Base-by-base conservation (phyloP, 179 eudicot species). In the Vitellaria paradoxa region DNA sequence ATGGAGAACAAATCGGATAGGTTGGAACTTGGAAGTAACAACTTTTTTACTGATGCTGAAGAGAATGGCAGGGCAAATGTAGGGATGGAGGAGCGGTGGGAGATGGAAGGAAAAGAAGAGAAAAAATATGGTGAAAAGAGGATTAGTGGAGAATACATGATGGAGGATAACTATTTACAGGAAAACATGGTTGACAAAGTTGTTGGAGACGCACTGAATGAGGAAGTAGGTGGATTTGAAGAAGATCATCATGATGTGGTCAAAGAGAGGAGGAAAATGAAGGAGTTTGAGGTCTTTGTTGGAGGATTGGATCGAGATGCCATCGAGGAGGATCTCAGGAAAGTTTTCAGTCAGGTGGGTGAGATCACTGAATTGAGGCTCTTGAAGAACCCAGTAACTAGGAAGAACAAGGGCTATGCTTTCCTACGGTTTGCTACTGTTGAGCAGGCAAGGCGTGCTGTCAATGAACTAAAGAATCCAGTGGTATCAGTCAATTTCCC, bases 401-500 rank as follows among this genome's bases (percentile, higher is more conserved):
- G 21, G 37, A 70, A 70, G 60, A 70, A 70, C 60, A 70, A 52
- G 74, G 74, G 74, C 18, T 70, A 49, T 70, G 74, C 74, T 70
- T 70, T 70, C 40, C 26, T 70, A 24, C 59, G 60, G 6, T 70
- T 70, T 6, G 74, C 59, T 6, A 70, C 74, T 9, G 60, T 50
- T 52, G 74, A 70, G 74, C 74, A 70, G 74, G 74, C 74, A 11
- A 70, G 42, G 74, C 74, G 60, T 70, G 74, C 74, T 70, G 59
- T 70, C 60, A 70, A 24, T 52, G 74, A 70, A 52, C 74, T 70
- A 18, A 70, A 70, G 60, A 37, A 49, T 52, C 59, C 74, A 70
- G 60, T 52, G 74, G 74, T 70, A 70, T 12, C n/a, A 70, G 12
- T 52, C 74, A 9, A 9, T 9, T 70, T 50, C 74, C 60, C 23